phyloP scores from a whole-genome alignment of 371 early-diverging fungal genomes.

The Rhizomucor miehei region DNA sequence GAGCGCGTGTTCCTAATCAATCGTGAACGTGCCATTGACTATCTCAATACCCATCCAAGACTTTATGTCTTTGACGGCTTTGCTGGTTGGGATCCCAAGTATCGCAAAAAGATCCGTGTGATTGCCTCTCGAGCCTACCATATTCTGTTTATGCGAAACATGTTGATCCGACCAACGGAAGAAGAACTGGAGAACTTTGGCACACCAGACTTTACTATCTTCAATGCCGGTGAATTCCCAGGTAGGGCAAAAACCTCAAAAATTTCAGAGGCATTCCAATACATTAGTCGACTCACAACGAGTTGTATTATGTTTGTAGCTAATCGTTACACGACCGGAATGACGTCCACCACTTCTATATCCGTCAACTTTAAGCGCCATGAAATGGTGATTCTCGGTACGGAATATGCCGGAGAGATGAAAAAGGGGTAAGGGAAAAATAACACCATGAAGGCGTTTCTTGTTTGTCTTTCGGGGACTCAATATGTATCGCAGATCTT shows the following conservation, averaged over 20 bases:
- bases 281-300: background rate
- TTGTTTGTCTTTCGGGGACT: background rate
- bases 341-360: constrained; percentile 94
- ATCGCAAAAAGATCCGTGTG: constrained; percentile 95
- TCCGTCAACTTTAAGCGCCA: constrained; percentile 84
- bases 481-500: constrained; percentile 53
- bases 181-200: constrained; percentile 93
- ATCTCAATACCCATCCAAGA: constrained; percentile 91
- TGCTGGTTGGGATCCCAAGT: constrained; percentile 95
- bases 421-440: constrained; percentile 83
- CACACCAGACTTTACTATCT: constrained; percentile 95
- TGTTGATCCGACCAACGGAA: constrained; percentile 94
- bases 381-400: constrained; percentile 92
- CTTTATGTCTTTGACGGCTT: constrained; percentile 96
- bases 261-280: background rate
- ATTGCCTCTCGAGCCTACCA: constrained; percentile 96
- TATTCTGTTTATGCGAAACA: constrained; percentile 96
- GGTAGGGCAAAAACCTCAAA: constrained; percentile 1
- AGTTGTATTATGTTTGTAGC: constrained; percentile 44
- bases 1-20: constrained; percentile 91
- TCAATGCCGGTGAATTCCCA: constrained; percentile 97
- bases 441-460: background rate
- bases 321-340: constrained; percentile 93
- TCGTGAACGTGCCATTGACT: constrained; percentile 95
- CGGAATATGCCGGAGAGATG: constrained; percentile 99